Evolutionary conservation across 305 asterid species (phyloP).

Genomic region (Solanum hybrid): DNA sequence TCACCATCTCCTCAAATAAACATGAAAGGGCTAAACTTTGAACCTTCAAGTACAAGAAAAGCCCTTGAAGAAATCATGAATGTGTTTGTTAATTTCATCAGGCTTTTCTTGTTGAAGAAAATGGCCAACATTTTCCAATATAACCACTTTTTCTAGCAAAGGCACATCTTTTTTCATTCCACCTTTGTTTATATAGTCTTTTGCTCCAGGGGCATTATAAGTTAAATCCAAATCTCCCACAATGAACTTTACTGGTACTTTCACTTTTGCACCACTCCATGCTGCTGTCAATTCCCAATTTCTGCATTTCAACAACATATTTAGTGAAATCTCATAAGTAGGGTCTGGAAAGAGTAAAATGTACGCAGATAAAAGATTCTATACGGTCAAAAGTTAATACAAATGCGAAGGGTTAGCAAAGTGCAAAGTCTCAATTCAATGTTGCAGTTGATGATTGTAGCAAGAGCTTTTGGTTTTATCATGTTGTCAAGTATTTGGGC

Average conservation of each 20-base stretch:
- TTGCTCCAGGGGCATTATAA: constrained; percentile 9
- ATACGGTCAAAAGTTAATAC: not conserved
- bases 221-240: constrained; percentile 13
- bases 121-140: constrained; percentile 14
- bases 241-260: constrained; percentile 14
- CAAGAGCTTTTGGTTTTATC: not conserved
- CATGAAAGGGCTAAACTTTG: not conserved
- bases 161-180: constrained; percentile 18
- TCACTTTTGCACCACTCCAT: constrained; percentile 11
- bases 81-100: constrained; percentile 14
- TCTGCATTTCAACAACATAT: not conserved
- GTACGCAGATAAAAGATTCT: not conserved
- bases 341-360: not conserved
- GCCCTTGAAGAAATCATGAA: not conserved
- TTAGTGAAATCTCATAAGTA: rapidly evolving
- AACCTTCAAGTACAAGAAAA: not conserved
- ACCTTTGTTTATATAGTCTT: constrained; percentile 19
- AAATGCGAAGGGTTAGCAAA: not conserved
- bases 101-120: constrained; percentile 12
- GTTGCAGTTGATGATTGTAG: not conserved
- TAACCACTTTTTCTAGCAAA: constrained; percentile 13
- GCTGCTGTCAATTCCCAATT: constrained; percentile 19
- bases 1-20: not conserved
- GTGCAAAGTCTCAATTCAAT: not conserved
- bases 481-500: not conserved